Evolutionary conservation across 1,139 yeast genomes (phyloP), one percentile per base, ranked within the genome.

Genomic region (Taphrina betulina): DNA sequence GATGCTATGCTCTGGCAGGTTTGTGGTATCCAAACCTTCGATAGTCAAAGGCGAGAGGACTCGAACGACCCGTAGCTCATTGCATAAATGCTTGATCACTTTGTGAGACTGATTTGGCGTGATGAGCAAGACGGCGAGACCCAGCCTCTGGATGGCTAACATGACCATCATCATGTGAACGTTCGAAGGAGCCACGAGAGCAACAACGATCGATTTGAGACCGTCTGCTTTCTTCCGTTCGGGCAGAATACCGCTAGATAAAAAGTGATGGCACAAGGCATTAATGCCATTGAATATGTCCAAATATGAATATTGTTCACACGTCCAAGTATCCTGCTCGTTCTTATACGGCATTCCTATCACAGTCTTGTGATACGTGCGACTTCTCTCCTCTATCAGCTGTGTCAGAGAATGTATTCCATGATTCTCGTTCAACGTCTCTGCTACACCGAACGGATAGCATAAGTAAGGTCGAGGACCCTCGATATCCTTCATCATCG

Each of bases 151-250:
- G 17, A 19, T n/a, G 3, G 48, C 48, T 7, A 43, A 31, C 48
- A 43, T 43, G 29, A 19, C 20, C n/a, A 43, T 29, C 16, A 43
- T 29, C 48, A 43, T 43, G 16, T 43, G 37, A 2, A 43, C 12
- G 29, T 29, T 43, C 17, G 48, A 43, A n/a, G 48, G 48, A 19
- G 48, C 48, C 14, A 43, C 38, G 1, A 43, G 48, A n/a, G 48
- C 48, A 23, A 43, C 48, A 5, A 16, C 26, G 29, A 43, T 43
- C n/a, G 5, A 8, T 28, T 31, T 19, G 7, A 22, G 12, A 17
- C 48, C 48, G 14, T 43, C 48, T 19, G n/a, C 29, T 3, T 29
- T 10, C 20, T 36, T 43, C 29, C 48, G 29, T 14, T 43, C 48
- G 5, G 48, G 48, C 12, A 43, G 12, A 7, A 43, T 43, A 5